Percentiles rank a stretch among this genome's conserved stretches.
These are phyloP conservation scores for Zangia roseola DNA, from an alignment of 768 basidiomycete genomes.

Conservation along the genomic window DNA sequence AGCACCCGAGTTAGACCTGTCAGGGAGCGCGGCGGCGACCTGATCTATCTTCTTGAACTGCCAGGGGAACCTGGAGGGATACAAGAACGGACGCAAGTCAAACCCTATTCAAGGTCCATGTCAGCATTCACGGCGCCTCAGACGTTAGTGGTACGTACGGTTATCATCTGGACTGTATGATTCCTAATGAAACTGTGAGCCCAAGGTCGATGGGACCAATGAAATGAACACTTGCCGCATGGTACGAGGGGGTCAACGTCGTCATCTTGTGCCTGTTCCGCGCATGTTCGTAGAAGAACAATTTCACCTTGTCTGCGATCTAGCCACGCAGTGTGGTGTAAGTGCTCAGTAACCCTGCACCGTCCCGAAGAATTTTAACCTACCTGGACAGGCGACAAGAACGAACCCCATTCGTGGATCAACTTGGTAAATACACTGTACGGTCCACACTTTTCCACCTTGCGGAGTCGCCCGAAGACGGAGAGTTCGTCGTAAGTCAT, in stretches of 20 bases:
- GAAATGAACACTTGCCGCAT: slow-evolving; percentile 62
- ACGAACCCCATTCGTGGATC: slow-evolving; percentile 88
- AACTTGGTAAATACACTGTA: slow-evolving; percentile 98
- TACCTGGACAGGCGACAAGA: slow-evolving; percentile 82
- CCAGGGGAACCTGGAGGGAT: slow-evolving; percentile 93
- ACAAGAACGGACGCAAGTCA: slow-evolving; percentile 94
- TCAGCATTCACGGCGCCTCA: background rate
- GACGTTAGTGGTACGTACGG: slow-evolving; percentile 48
- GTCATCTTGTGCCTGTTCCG: slow-evolving; percentile 99
- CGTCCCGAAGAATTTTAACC: no score
- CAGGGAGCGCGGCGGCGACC: slow-evolving; percentile 72
- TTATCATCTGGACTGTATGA: slow-evolving; percentile 97
- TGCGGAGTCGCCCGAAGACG: slow-evolving; percentile 88
- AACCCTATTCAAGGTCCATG: slow-evolving; percentile 56
- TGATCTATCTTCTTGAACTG: slow-evolving; percentile 96
- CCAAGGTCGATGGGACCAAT: background rate
- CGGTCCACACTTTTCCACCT: slow-evolving; percentile 96
- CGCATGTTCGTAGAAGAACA: slow-evolving; percentile 96
- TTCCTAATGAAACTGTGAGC: slow-evolving; percentile 51
- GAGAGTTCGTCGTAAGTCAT: slow-evolving; percentile 99
- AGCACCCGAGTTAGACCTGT: slow-evolving; percentile 48
- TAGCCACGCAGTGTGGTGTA: no score
- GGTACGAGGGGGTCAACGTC: slow-evolving; percentile 89
- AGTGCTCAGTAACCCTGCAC: slow-evolving; percentile 34
- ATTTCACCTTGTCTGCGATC: slow-evolving; percentile 78